These are phyloP conservation scores for Claviceps maximensis DNA, from an alignment of 2,329 filamentous ascomycete genomes.

Conservation along the genomic window DNA sequence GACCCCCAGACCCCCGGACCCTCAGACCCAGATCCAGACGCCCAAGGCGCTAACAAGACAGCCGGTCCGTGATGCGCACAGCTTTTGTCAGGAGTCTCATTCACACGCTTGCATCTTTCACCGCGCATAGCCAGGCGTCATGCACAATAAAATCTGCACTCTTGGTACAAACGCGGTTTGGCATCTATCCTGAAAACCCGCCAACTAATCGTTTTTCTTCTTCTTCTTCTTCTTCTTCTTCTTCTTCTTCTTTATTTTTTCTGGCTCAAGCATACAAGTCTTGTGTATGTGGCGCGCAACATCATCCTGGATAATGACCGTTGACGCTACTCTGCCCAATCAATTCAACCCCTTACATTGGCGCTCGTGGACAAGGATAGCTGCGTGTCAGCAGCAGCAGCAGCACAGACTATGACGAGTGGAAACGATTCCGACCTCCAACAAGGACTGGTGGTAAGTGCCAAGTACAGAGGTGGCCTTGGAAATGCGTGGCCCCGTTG, in stretches of 20 bases:
- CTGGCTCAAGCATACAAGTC: not conserved
- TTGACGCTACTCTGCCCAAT: not conserved
- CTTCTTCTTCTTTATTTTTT: no score
- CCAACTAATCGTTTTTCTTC: not conserved
- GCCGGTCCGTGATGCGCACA: not conserved
- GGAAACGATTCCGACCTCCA: conserved; percentile 12
- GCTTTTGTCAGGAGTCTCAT: no score
- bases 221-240: not conserved
- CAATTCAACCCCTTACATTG: not conserved
- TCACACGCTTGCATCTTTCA: not conserved
- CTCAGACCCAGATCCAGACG: no score
- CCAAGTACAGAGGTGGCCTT: not conserved
- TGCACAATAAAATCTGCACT: not conserved
- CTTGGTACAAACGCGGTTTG: not conserved
- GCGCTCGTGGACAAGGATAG: not conserved
- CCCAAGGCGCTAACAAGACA: not conserved
- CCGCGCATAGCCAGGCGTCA: not conserved
- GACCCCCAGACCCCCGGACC: no score
- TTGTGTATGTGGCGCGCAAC: not conserved
- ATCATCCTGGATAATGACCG: not conserved
- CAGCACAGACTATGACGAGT: conserved; percentile 12
- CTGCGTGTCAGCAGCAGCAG: not conserved
- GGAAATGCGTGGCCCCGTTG: no score
- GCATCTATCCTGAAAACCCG: not conserved
- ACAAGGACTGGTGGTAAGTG: conserved; percentile 19